Conservation (phyloP, 345 rosid species). For the Eucalyptus marginata region DNA sequence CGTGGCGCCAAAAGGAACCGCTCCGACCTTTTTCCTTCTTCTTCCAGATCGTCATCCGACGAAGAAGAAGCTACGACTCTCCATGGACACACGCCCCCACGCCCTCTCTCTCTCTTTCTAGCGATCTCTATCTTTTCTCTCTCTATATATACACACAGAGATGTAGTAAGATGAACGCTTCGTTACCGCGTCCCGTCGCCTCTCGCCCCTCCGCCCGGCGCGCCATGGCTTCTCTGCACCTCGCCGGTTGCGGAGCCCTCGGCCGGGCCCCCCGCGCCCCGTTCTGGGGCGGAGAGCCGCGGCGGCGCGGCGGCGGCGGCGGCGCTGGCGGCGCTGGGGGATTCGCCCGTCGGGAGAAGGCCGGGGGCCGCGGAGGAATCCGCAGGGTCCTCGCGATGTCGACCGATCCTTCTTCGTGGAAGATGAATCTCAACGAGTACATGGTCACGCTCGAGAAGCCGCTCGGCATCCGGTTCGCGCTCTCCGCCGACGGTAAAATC, state of each 20-base stretch:
- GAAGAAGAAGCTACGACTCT: not conserved
- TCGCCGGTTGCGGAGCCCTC: slow-evolving; percentile 21
- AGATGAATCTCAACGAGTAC: slow-evolving; percentile 86
- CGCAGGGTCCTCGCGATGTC: slow-evolving; percentile 35
- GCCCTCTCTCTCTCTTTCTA: not conserved
- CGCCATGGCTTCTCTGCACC: slow-evolving; percentile 21
- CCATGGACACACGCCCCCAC: not conserved
- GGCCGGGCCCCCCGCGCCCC: not conserved
- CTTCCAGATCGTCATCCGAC: not conserved
- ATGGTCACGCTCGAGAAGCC: slow-evolving; percentile 89
- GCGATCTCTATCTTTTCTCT: not conserved
- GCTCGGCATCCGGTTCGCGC: slow-evolving; percentile 76
- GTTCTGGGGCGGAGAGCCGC: slow-evolving; percentile 5
- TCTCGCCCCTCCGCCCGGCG: not conserved
- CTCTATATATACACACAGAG: not conserved
- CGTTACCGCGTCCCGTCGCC: not conserved
- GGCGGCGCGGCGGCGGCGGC: not conserved
- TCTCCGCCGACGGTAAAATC: slow-evolving; percentile 59
- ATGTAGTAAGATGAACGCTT: not conserved
- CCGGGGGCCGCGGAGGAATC: not conserved
- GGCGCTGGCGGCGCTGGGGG: not conserved
- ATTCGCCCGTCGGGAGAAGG: not conserved
- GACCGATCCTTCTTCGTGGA: slow-evolving; percentile 11
- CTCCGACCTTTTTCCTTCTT: not conserved
- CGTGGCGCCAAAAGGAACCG: not conserved